Evolutionary conservation across 1,139 yeast genomes (phyloP), one percentile per base, ranked within the genome.

Genomic region (Scheffersomyces parashehatae): DNA sequence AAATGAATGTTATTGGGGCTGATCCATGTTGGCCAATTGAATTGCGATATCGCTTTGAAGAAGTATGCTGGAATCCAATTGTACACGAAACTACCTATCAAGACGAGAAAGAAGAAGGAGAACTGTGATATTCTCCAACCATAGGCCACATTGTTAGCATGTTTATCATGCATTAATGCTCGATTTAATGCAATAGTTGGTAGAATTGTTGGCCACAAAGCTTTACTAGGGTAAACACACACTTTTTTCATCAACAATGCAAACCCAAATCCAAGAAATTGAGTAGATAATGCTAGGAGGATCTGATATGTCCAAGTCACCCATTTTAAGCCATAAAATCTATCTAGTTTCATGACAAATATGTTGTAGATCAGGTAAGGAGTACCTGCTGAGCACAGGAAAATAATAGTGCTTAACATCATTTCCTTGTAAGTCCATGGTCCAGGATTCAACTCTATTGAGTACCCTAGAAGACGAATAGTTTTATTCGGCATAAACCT

Each of bases 21-120:
- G 41, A 74, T 57, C 79, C 79, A 74, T 3, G 79, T 73, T 3
- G 77, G 75, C 79, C 79, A 74, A 49, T 73, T 74, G 49, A 73
- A 71, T 3, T 63, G 67, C 1, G 77, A 70, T 16, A 73, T 58
- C 1, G 76, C 68, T 10, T 67, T 70, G 54, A 73, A 70, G 33
- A 73, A 67, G 47, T 66, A 69, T 0, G 70, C 55, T 1, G 79
- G 79, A 28, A 74, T 51, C 77, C 76, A 70, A 49, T 71, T 70
- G 50, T 73, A 74, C 13, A 65, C 35, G 48, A 73, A 73, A 44
- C 75, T 70, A 12, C 52, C 49, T 7, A 50, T 43, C 41, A 67
- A 67, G 1, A 60, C 71, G 29, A 68, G 44, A 40, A 63, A 66
- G 49, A 74, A 74, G 48, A 74, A 74, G 12, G 67, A 52, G 48